A percentile compares a stretch with the other conserved stretches of the same genome.
These are phyloP conservation scores for Trichoderma atroviride DNA, from an alignment of 2,329 filamentous ascomycete genomes.

Conservation along the genomic window DNA sequence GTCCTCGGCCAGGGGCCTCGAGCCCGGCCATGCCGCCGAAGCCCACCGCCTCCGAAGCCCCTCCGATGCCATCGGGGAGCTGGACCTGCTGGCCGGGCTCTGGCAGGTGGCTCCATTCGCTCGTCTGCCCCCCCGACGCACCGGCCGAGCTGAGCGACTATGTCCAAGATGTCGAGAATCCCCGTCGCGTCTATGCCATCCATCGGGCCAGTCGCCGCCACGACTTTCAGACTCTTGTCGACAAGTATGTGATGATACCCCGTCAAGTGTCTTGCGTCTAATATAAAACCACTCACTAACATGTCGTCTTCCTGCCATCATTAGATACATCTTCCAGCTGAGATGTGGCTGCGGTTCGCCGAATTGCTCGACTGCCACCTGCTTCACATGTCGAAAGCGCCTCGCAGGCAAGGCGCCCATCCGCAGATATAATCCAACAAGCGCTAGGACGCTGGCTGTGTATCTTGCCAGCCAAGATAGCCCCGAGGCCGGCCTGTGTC, in stretches of 20 bases:
- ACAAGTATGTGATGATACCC: slow-evolving; percentile 53
- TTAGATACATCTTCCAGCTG: slow-evolving; percentile 78
- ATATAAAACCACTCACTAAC: neutral
- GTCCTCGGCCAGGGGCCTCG: slow-evolving; percentile 26
- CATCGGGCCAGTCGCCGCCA: slow-evolving; percentile 64
- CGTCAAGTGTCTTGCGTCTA: neutral
- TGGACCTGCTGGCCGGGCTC: slow-evolving; percentile 58
- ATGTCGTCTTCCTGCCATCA: neutral
- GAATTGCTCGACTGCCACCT: slow-evolving; percentile 73
- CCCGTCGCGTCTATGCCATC: slow-evolving; percentile 62
- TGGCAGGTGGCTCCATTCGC: slow-evolving; percentile 65
- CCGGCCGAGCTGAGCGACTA: slow-evolving; percentile 59
- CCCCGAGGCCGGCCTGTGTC: slow-evolving; percentile 70
- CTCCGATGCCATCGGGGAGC: slow-evolving; percentile 40
- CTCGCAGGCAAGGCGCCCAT: slow-evolving; percentile 68
- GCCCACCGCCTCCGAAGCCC: slow-evolving; percentile 26
- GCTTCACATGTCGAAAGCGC: slow-evolving; percentile 75
- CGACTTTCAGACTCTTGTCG: slow-evolving; percentile 67
- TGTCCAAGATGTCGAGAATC: slow-evolving; percentile 63
- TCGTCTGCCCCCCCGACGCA: slow-evolving; percentile 60
- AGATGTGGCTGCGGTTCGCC: slow-evolving; percentile 74
- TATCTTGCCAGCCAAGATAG: slow-evolving; percentile 81
- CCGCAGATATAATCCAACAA: slow-evolving; percentile 77
- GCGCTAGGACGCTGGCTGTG: slow-evolving; percentile 77
- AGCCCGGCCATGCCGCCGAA: slow-evolving; percentile 20